phyloP scores from a whole-genome alignment of 1,284 basidiomycete genomes.

The Ustilago bromivora region DNA sequence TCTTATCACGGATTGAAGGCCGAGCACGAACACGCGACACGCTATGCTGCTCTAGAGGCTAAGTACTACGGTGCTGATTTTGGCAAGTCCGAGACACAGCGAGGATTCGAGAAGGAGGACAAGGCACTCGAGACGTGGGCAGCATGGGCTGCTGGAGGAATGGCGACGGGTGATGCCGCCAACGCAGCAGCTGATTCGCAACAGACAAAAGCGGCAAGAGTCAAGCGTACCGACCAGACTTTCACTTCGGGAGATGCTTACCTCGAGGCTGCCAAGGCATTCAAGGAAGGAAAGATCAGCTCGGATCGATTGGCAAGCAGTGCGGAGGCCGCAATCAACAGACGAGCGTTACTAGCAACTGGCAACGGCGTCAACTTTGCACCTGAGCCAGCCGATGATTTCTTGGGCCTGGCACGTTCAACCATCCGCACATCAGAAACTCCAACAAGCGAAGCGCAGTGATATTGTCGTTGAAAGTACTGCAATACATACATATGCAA shows the following conservation, averaged over 20 bases:
- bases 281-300: slow-evolving; percentile 35
- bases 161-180: slow-evolving; percentile 11
- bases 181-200: slow-evolving; percentile 25
- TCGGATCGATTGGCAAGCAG: slow-evolving; percentile 21
- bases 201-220: slow-evolving; percentile 39
- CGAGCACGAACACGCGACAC: slow-evolving; percentile 81
- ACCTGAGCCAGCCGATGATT: slow-evolving; percentile 29
- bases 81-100: slow-evolving; percentile 69
- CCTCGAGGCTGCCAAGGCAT: slow-evolving; percentile 52
- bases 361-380: slow-evolving; percentile 1
- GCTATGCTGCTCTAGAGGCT: slow-evolving; percentile 84
- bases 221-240: slow-evolving; percentile 47
- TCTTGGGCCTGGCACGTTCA: slow-evolving; percentile 35
- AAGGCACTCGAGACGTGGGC: slow-evolving; percentile 60
- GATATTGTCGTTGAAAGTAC: not conserved
- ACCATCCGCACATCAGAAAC: slow-evolving; percentile 28
- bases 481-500: not conserved
- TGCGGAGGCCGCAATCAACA: not conserved
- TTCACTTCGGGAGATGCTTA: slow-evolving; percentile 51
- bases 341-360: not conserved
- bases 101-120: slow-evolving; percentile 61
- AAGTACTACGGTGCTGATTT: slow-evolving; percentile 81
- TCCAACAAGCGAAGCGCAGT: slow-evolving; percentile 8
- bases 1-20: slow-evolving; percentile 57
- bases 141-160: slow-evolving; percentile 38